These are phyloP conservation scores for Talaromyces funiculosus DNA, from an alignment of 2,329 filamentous ascomycete genomes.

Conservation along the genomic window DNA sequence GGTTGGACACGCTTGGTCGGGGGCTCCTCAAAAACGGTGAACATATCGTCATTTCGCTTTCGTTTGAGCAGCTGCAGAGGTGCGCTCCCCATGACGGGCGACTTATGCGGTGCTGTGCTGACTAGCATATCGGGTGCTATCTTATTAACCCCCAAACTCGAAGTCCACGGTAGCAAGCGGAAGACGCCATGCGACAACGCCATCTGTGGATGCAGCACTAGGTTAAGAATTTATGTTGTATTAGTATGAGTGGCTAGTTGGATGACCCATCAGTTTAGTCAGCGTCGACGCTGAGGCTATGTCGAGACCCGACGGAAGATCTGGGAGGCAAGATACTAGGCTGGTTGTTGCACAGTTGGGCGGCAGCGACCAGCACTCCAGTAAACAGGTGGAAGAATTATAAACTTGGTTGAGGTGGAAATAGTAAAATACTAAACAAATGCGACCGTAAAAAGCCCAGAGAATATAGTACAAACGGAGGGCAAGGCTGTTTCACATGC, in stretches of 20 bases:
- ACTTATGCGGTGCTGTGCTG: conserved; percentile 30
- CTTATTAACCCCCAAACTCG: conserved; percentile 42
- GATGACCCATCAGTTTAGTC: conserved; percentile 12
- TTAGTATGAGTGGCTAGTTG: neutral
- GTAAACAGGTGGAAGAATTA: neutral
- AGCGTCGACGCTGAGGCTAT: conserved; percentile 2
- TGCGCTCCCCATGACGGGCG: conserved; percentile 25
- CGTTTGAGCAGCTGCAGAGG: conserved; percentile 51
- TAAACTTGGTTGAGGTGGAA: neutral
- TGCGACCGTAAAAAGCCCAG: neutral
- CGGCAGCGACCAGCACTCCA: conserved; percentile 7
- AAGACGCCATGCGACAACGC: conserved; percentile 44
- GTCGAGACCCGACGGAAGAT: neutral
- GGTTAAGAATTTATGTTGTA: neutral
- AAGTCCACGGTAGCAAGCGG: conserved; percentile 44
- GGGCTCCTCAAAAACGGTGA: conserved; percentile 24
- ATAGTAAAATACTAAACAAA: neutral
- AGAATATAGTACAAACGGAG: conserved; percentile 3
- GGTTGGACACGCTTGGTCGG: conserved; percentile 27
- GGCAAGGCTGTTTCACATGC: conserved; percentile 2
- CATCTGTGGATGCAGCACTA: conserved; percentile 4
- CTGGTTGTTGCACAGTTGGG: neutral
- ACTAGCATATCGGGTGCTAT: conserved; percentile 40
- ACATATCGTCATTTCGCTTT: conserved; percentile 44
- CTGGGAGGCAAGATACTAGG: neutral